Conservation (phyloP, 768 basidiomycete genomes). For the Amanita rimosa region DNA sequence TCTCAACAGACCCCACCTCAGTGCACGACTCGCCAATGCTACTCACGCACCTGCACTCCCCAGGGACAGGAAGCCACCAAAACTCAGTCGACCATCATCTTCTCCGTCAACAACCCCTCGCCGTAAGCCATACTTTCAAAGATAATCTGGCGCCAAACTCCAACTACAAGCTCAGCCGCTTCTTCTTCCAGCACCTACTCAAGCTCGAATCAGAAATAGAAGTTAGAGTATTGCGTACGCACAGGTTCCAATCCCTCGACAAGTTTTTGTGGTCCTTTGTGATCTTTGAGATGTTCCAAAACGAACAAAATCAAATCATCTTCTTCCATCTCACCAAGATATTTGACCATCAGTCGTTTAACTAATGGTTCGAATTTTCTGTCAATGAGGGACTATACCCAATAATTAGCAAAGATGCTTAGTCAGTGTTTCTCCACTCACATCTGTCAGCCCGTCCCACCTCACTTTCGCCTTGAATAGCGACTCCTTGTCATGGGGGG, state of each 20-base stretch:
- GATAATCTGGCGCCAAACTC: constrained; percentile 85
- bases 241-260: constrained; percentile 89
- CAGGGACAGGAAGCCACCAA: constrained; percentile 15
- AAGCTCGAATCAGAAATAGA: constrained; percentile 1
- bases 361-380: constrained; percentile 81
- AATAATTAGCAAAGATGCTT: constrained; percentile 10
- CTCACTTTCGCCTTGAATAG: constrained; percentile 79
- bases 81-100: constrained; percentile 62
- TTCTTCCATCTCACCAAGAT: constrained; percentile 87
- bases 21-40: constrained; percentile 33
- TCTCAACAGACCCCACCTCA: constrained; percentile 27
- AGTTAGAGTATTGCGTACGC: constrained; percentile 22
- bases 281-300: constrained; percentile 85
- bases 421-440: constrained; percentile 26
- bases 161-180: constrained; percentile 64
- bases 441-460: constrained; percentile 88
- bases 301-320: constrained; percentile 93
- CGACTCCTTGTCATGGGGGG: constrained; percentile 69
- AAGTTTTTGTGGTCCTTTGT: constrained; percentile 74
- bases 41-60: constrained; percentile 51
- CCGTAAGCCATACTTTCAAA: constrained; percentile 93
- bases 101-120: constrained; percentile 81
- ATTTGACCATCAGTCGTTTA: constrained; percentile 73
- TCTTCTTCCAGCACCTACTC: constrained; percentile 87
- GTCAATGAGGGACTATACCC: constrained; percentile 61